Percentiles rank a stretch among this genome's conserved stretches.
Evolutionary conservation across 169 alveolate species (phyloP).

Genomic region (Eimeria zaria): DNA sequence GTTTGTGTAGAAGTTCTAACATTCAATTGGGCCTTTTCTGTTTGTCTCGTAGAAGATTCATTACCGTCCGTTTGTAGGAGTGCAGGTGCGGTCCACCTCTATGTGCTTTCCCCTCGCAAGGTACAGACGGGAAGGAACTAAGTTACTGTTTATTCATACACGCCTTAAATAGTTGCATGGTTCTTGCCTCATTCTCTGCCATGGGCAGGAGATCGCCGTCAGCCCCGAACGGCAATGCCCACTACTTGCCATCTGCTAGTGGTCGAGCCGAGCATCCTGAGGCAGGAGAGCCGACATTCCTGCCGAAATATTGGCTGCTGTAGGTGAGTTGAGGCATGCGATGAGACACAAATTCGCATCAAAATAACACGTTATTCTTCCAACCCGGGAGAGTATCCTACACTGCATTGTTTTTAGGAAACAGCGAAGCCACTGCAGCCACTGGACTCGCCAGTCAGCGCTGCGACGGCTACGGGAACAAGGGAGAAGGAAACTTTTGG

Average conservation of each 20-base stretch:
- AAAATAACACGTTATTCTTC: neutral
- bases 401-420: neutral
- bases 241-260: constrained; percentile 1
- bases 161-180: neutral
- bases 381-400: neutral
- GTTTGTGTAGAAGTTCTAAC: neutral
- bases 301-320: constrained; percentile 4
- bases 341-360: neutral
- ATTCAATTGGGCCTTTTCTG: neutral
- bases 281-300: neutral
- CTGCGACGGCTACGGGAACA: constrained; percentile 19
- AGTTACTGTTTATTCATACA: neutral
- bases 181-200: neutral
- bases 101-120: neutral
- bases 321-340: too few species aligned
- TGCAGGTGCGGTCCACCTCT: neutral
- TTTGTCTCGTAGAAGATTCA: neutral
- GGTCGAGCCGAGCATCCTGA: constrained; percentile 50
- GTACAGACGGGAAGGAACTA: neutral
- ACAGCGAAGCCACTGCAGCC: constrained; percentile 39
- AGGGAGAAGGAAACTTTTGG: neutral
- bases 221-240: constrained; percentile 27
- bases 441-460: constrained; percentile 55
- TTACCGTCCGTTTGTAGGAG: neutral
- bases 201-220: neutral